Conservation (phyloP, 1,284 basidiomycete species). For the Malassezia arunalokei region DNA sequence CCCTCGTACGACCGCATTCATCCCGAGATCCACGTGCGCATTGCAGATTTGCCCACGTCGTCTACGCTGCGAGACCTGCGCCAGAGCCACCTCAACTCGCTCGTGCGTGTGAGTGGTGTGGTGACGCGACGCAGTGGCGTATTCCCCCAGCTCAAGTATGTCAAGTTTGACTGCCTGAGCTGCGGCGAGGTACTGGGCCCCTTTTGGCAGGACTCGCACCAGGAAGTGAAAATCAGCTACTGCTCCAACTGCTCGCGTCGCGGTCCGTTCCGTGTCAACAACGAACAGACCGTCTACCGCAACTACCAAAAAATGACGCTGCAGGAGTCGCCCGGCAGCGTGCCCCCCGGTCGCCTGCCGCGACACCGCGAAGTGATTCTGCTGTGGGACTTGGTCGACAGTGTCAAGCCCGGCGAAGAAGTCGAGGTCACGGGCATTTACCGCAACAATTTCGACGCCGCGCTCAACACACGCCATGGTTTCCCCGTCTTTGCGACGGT, state of each 20-base stretch:
- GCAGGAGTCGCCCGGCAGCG: slow-evolving; percentile 95
- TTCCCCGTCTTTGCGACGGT: slow-evolving; percentile 98
- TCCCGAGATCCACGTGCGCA: slow-evolving; percentile 91
- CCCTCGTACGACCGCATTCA: slow-evolving; percentile 93
- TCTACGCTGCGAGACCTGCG: slow-evolving; percentile 85
- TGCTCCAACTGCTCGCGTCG: slow-evolving; percentile 86
- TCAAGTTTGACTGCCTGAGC: slow-evolving; percentile 81
- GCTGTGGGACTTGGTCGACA: slow-evolving; percentile 95
- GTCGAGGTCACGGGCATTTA: slow-evolving; percentile 86
- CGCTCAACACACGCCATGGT: slow-evolving; percentile 94
- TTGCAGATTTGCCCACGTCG: slow-evolving; percentile 80
- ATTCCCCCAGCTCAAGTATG: slow-evolving; percentile 96
- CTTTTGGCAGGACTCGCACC: slow-evolving; percentile 90
- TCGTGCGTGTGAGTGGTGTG: slow-evolving; percentile 91
- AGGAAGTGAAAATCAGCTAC: slow-evolving; percentile 72
- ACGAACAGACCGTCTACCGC: slow-evolving; percentile 95
- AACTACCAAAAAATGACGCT: slow-evolving; percentile 99
- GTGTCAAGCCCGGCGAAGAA: slow-evolving; percentile 95
- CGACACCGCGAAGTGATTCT: slow-evolving; percentile 91
- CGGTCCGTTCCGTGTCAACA: slow-evolving; percentile 91
- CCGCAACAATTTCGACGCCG: slow-evolving; percentile 96
- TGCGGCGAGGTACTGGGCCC: slow-evolving; percentile 85
- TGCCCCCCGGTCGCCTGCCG: slow-evolving; percentile 89
- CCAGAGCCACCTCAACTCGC: slow-evolving; percentile 79
- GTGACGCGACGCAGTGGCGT: slow-evolving; percentile 91